Base-by-base conservation (phyloP, 306 rosid species). In the Styphnolobium japonicum region DNA sequence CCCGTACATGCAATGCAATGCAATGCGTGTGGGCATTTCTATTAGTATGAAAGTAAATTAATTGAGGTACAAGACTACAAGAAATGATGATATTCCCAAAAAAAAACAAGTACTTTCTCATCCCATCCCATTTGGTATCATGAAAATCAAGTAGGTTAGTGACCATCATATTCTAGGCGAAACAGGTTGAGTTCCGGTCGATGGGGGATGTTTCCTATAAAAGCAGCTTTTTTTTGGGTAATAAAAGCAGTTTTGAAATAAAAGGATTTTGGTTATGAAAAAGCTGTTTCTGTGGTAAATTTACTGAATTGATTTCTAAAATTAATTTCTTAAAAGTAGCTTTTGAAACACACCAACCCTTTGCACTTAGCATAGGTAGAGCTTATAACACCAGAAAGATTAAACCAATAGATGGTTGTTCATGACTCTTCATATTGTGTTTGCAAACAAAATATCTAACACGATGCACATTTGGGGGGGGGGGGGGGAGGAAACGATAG, bases 401-500 rank as follows among this genome's bases (percentile, higher is more conserved):
- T 6, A 39, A 75, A n/a, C 55, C 45, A 37, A 29, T 18, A 51
- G 27, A 71, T 22, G 37, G 52, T 9, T 58, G 48, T 57, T 79
- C 7, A 40, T 40, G 62, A 25, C 14, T 69, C 69, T 43, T 63
- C 34, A 40, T 16, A 2, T 12, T 9, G 10, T 53, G 75, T 23
- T 39, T 7, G 67, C 48, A 15, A 49, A 60, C 52, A 76, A 58
- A 19, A 49, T 68, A 40, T 42, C 43, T 43, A 60, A 76, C 12
- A 53, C 64, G 45, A 39, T 67, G 60, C 69, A 74, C 10, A 75
- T 21, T 21, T 23, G 80, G 56, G 49, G 39, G 83, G 19, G 15
- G 5, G 45, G 72, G 71, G 64, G 69, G 31, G 25, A 75, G 74
- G 76, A 86, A 68, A 72, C 61, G 58, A 80, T 66, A 71, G 80